phyloP scores from a whole-genome alignment of 2,329 filamentous ascomycete species.

The Dryadomyces quercivorus region DNA sequence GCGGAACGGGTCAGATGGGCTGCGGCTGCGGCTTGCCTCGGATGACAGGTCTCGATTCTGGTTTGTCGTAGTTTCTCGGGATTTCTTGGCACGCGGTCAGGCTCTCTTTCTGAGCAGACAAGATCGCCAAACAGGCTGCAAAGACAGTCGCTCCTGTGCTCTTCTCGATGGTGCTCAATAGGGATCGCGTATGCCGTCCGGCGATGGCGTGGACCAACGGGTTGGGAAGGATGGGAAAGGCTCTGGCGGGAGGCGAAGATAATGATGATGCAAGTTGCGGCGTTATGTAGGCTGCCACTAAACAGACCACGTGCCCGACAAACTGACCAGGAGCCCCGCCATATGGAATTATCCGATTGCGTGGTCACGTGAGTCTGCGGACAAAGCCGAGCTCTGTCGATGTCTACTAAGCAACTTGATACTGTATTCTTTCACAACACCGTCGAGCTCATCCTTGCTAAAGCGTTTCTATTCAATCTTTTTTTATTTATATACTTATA shows the following conservation, averaged over 20 bases:
- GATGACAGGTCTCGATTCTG: too few relatives aligned
- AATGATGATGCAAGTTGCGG: slow-evolving; percentile 5
- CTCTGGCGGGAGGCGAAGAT: background rate
- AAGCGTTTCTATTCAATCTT: too few relatives aligned
- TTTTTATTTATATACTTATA: too few relatives aligned
- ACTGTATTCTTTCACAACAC: too few relatives aligned
- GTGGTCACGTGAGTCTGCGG: slow-evolving; percentile 1
- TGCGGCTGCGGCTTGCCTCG: too few relatives aligned
- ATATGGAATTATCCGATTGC: background rate
- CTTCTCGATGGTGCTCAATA: background rate
- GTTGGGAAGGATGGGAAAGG: background rate
- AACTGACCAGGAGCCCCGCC: background rate
- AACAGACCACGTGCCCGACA: slow-evolving; percentile 1
- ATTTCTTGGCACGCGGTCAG: background rate
- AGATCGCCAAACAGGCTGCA: background rate
- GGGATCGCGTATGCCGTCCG: background rate
- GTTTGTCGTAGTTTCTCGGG: background rate
- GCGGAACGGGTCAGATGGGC: too few relatives aligned
- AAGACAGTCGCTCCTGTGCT: background rate
- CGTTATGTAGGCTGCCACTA: slow-evolving; percentile 1
- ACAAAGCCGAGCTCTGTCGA: background rate
- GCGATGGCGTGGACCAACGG: background rate
- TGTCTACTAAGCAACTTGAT: too few relatives aligned
- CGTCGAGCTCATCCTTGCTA: too few relatives aligned
- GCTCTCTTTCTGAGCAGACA: too few relatives aligned